These are phyloP conservation scores for Metschnikowia colocasiae DNA, from an alignment of 805 yeast genomes.

Conservation along the genomic window DNA sequence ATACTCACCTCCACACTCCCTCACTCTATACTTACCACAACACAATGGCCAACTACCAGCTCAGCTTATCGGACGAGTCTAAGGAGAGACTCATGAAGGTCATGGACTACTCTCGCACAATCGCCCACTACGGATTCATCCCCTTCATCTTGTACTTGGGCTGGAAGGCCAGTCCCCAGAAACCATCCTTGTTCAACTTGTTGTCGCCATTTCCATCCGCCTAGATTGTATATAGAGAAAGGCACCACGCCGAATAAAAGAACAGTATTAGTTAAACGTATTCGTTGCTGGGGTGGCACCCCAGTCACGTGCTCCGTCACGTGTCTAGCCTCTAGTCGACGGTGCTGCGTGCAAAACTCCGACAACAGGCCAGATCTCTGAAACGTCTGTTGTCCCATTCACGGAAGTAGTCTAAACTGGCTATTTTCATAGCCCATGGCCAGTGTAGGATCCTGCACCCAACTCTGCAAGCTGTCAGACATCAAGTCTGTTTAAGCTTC, in stretches of 20 bases:
- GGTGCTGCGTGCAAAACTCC: too few species aligned
- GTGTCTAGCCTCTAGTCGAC: too few species aligned
- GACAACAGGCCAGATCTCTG: too few species aligned
- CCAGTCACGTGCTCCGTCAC: not conserved
- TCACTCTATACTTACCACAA: not conserved
- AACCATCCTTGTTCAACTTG: constrained; percentile 74
- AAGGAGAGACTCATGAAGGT: constrained; percentile 86
- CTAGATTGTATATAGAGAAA: constrained; percentile 30
- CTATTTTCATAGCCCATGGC: too few species aligned
- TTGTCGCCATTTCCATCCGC: constrained; percentile 79
- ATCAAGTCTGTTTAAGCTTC: too few species aligned
- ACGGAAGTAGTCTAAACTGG: too few species aligned
- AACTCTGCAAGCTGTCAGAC: too few species aligned
- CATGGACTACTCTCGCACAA: constrained; percentile 76
- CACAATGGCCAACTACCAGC: constrained; percentile 22
- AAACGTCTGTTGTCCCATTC: too few species aligned
- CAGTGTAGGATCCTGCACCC: too few species aligned
- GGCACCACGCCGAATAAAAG: not conserved
- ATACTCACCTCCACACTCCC: not conserved
- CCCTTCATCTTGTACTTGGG: constrained; percentile 91
- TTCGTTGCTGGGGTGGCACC: too few species aligned
- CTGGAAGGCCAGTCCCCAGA: constrained; percentile 65
- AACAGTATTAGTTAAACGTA: too few species aligned
- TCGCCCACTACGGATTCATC: constrained; percentile 95
- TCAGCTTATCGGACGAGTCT: constrained; percentile 43